phyloP scores from a whole-genome alignment of 164 flowering plant genomes.

The Nelumbo lutea region DNA sequence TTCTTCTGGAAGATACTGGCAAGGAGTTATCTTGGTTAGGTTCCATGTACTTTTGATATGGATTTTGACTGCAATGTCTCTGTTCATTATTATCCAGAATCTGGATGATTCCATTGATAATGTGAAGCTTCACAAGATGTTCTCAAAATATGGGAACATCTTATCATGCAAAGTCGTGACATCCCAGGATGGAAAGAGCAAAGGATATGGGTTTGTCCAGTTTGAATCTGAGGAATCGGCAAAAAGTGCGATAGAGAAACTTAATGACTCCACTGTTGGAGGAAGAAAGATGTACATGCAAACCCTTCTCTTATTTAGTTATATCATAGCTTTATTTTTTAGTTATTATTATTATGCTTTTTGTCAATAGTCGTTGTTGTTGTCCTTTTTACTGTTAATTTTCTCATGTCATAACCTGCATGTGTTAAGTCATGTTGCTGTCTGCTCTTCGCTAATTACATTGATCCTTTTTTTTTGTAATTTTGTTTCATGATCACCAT shows the following conservation, averaged over 20 bases:
- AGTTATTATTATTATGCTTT: not conserved
- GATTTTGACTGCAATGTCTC: not conserved
- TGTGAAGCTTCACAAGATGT: slow-evolving; percentile 54
- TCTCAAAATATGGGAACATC: slow-evolving; percentile 58
- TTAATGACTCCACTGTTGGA: slow-evolving; percentile 44
- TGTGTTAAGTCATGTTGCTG: not conserved
- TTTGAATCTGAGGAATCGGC: slow-evolving; percentile 74
- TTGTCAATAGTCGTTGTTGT: not conserved
- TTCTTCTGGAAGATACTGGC: not conserved
- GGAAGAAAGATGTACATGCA: slow-evolving; percentile 60
- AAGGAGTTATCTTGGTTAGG: not conserved
- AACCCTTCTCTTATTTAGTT: no score
- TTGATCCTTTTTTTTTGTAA: not conserved
- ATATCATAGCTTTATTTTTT: not conserved
- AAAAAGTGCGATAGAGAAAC: slow-evolving; percentile 52
- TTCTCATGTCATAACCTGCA: not conserved
- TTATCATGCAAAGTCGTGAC: slow-evolving; percentile 73
- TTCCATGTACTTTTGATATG: not conserved
- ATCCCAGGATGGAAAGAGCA: slow-evolving; percentile 77
- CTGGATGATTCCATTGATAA: slow-evolving; percentile 54
- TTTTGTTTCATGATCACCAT: not conserved
- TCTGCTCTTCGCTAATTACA: not conserved
- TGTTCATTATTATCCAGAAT: slow-evolving; percentile 40
- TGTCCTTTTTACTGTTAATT: no score
- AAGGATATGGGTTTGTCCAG: slow-evolving; percentile 87